A percentile compares a stretch with the other conserved stretches of the same genome.
phyloP scores from a whole-genome alignment of 2,329 filamentous ascomycete species.

The Fusarium compactum region DNA sequence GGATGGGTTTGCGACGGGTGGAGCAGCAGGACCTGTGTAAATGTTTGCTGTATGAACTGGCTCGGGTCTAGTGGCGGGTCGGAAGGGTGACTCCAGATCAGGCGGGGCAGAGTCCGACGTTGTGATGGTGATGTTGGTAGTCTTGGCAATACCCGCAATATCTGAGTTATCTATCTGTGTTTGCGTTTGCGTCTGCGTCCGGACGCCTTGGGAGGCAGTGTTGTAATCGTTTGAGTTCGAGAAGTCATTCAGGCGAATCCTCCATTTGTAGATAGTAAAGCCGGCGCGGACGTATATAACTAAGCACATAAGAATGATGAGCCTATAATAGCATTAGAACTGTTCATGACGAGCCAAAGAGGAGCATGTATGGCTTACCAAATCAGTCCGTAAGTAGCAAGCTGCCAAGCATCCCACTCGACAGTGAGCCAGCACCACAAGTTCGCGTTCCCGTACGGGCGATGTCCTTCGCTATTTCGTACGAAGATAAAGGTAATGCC shows the following conservation, averaged over 20 bases:
- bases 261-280: constrained; percentile 17
- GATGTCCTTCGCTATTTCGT: not conserved
- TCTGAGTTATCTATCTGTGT: not conserved
- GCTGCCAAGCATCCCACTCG: constrained; percentile 25
- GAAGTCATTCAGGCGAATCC: not conserved
- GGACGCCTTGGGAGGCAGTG: not conserved
- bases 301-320: constrained; percentile 1
- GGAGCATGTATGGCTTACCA: constrained; percentile 2
- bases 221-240: constrained; percentile 11
- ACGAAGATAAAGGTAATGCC: constrained; percentile 3
- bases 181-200: not conserved
- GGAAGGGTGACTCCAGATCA: not conserved
- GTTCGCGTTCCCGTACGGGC: constrained; percentile 12
- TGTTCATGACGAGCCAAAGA: not conserved
- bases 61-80: not conserved
- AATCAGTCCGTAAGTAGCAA: constrained; percentile 20
- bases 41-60: constrained; percentile 10
- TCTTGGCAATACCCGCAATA: constrained; percentile 1
- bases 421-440: constrained; percentile 24
- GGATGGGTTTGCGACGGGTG: not conserved
- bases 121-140: constrained; percentile 9
- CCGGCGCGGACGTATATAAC: constrained; percentile 5
- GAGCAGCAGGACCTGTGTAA: not conserved
- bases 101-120: not conserved
- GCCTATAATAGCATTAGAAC: constrained; percentile 3